Evolutionary conservation across 176 grass and related monocot species (phyloP).

Genomic region (Alopecurus myosuroides): DNA sequence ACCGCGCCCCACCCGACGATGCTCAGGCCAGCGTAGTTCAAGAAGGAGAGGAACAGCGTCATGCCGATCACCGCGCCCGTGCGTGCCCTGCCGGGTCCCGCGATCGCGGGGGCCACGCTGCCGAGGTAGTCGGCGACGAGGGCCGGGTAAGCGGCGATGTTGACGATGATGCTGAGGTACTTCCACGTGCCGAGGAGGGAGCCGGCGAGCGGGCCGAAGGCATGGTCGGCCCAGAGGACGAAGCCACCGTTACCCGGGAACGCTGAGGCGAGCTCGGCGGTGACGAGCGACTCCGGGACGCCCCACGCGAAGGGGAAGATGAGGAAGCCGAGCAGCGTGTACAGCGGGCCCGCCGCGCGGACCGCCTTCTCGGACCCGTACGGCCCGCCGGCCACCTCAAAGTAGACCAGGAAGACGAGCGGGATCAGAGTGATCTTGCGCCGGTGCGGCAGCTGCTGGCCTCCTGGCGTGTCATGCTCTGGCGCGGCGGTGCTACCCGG

Average conservation of each 20-base stretch:
- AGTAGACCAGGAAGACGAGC: slow-evolving; percentile 87
- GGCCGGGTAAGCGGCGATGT: slow-evolving; percentile 64
- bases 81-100: neutral
- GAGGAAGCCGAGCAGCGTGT: slow-evolving; percentile 63
- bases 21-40: slow-evolving; percentile 68
- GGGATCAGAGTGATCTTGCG: slow-evolving; percentile 59
- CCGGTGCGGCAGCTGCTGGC: neutral
- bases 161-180: slow-evolving; percentile 74
- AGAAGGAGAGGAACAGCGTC: slow-evolving; percentile 43
- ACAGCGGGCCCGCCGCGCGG: slow-evolving; percentile 51
- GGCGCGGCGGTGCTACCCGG: neutral
- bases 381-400: slow-evolving; percentile 72
- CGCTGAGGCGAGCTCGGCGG: slow-evolving; percentile 66
- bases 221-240: slow-evolving; percentile 71
- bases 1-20: slow-evolving; percentile 72
- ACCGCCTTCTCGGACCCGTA: slow-evolving; percentile 81
- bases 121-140: slow-evolving; percentile 71
- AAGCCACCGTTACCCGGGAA: slow-evolving; percentile 84
- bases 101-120: slow-evolving; percentile 44
- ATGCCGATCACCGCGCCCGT: slow-evolving; percentile 44
- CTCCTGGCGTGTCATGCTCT: neutral
- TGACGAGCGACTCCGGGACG: slow-evolving; percentile 72
- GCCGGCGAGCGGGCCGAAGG: slow-evolving; percentile 58
- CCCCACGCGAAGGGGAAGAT: slow-evolving; percentile 74
- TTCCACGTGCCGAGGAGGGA: slow-evolving; percentile 84